Conservation (phyloP, 768 basidiomycete species). For the Roridomyces roridus region DNA sequence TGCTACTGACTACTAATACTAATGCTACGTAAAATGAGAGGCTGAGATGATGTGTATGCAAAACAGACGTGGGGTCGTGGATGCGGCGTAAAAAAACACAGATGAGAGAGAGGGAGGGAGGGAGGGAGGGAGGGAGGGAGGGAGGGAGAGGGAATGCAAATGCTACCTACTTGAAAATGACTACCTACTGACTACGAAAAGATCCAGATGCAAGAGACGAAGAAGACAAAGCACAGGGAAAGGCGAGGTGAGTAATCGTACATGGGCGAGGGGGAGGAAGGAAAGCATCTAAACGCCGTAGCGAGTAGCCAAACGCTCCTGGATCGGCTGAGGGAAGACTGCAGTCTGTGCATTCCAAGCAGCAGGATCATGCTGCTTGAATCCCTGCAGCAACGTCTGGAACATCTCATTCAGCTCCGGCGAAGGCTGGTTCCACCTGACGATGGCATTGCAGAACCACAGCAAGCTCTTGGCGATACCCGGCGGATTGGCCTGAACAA, state of each 20-base stretch:
- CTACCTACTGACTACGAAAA: slow-evolving; percentile 46
- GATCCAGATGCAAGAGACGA: slow-evolving; percentile 58
- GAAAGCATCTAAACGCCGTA: slow-evolving; percentile 73
- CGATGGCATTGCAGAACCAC: slow-evolving; percentile 98
- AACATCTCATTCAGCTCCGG: slow-evolving; percentile 94
- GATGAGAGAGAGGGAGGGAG: not conserved
- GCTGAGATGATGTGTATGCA: slow-evolving; percentile 33
- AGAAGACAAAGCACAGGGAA: slow-evolving; percentile 11
- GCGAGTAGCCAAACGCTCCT: slow-evolving; percentile 83
- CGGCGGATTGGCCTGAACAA: slow-evolving; percentile 92
- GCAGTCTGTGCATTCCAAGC: slow-evolving; percentile 87
- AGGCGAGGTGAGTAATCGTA: slow-evolving; percentile 16
- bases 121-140: not conserved
- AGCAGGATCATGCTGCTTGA: slow-evolving; percentile 86
- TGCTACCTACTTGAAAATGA: slow-evolving; percentile 25
- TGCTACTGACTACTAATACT: slow-evolving; percentile 48
- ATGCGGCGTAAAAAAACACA: slow-evolving; percentile 16
- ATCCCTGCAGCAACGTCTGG: slow-evolving; percentile 84
- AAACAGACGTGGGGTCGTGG: slow-evolving; percentile 23
- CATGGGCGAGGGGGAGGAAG: not conserved
- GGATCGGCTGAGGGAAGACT: slow-evolving; percentile 87
- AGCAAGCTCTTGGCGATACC: slow-evolving; percentile 94
- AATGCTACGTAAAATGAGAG: slow-evolving; percentile 47
- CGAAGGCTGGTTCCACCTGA: slow-evolving; percentile 93
- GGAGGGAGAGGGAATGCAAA: too few species aligned